A percentile compares a stretch with the other conserved stretches of the same genome.
These are phyloP conservation scores for Perkinsus olseni DNA, from an alignment of 169 alveolate species.

Conservation along the genomic window DNA sequence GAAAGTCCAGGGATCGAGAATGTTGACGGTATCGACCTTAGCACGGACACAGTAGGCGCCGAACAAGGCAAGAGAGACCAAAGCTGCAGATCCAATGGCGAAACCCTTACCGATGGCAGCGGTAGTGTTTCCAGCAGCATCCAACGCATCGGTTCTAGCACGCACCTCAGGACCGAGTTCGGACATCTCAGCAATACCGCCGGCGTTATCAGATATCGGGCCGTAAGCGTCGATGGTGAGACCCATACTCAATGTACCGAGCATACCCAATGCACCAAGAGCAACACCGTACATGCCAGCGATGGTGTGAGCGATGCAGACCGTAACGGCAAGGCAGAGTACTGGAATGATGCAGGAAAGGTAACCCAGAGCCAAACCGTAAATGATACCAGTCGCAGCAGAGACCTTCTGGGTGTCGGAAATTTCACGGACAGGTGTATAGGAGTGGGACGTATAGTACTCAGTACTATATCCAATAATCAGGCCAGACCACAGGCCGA, in stretches of 20 bases:
- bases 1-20: conserved; percentile 65
- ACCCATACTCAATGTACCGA: conserved; percentile 68
- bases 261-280: conserved; percentile 80
- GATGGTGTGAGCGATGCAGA: conserved; percentile 56
- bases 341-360: conserved; percentile 69
- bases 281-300: conserved; percentile 74
- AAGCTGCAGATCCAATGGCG: conserved; percentile 82
- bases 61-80: conserved; percentile 75
- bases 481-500: conserved; percentile 70
- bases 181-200: conserved; percentile 86
- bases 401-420: conserved; percentile 63
- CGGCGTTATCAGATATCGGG: conserved; percentile 85
- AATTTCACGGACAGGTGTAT: conserved; percentile 69
- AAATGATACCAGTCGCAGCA: conserved; percentile 72
- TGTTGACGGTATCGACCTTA: conserved; percentile 39
- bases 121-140: conserved; percentile 85
- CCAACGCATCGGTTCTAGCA: conserved; percentile 72
- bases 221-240: conserved; percentile 81
- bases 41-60: conserved; percentile 79
- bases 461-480: conserved; percentile 66
- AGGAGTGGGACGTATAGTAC: conserved; percentile 69
- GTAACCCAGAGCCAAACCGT: conserved; percentile 77
- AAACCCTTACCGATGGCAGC: conserved; percentile 85
- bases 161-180: conserved; percentile 70
- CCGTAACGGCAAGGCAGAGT: conserved; percentile 55